phyloP scores from a whole-genome alignment of 2,329 filamentous ascomycete species.

The Trichoderma aggressivum region DNA sequence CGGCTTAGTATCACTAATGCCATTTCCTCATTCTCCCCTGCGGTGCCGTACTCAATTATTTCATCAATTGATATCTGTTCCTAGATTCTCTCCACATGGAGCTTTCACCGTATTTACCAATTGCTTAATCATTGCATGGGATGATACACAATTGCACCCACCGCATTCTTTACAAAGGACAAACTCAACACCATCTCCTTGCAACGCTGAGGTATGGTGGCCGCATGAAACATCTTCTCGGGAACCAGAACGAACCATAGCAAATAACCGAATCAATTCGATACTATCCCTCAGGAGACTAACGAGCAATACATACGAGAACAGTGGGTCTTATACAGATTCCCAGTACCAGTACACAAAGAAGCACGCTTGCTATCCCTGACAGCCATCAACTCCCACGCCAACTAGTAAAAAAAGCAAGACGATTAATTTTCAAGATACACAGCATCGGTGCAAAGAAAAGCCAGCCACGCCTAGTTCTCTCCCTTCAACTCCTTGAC shows the following conservation, averaged over 20 bases:
- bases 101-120: neutral
- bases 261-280: neutral
- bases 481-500: constrained; percentile 46
- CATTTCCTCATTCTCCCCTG: neutral
- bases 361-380: constrained; percentile 20
- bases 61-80: neutral
- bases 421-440: neutral
- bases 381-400: constrained; percentile 18
- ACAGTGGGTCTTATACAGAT: constrained; percentile 13
- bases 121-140: neutral
- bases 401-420: constrained; percentile 4
- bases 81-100: neutral
- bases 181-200: neutral
- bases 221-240: neutral
- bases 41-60: neutral
- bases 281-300: constrained; percentile 12
- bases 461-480: neutral
- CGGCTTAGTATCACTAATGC: neutral
- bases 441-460: neutral
- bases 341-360: constrained; percentile 16
- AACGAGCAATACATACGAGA: constrained; percentile 15
- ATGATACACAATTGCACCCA: neutral
- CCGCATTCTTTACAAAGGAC: neutral
- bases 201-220: neutral
- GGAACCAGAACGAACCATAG: neutral